Base-by-base conservation (phyloP, 2,329 filamentous ascomycete species). In the Dactylellina drechsleri region DNA sequence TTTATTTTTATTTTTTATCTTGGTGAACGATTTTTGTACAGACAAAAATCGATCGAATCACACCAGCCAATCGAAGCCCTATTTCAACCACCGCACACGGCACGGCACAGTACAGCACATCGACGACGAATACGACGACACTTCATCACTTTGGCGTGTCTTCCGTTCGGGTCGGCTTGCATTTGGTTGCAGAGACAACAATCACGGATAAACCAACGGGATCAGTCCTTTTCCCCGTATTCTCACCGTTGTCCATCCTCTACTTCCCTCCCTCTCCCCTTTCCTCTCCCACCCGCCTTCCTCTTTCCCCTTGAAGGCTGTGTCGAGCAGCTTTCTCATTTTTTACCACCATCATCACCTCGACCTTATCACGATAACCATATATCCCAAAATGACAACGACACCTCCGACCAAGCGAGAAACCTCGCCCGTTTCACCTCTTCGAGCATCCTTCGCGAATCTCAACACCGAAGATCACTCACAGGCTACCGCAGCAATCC, bases 351-450 rank as follows among this genome's bases (percentile, higher is more conserved):
- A 57, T 23, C 12, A 31, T 31, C 40, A 41, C 47, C 36, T 62
- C 45, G 8, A 26, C 50, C 31, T 36, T 18, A 13, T 28, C 50
- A 57, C 50, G 43, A 23, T 62, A 26, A 12, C 50, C 40, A 7
- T 36, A 53, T 61, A 15, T 60, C 6, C 23, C 10, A 76, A 70
- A 71, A 76, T 76, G 72, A 62, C 72, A 49, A 66, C 72, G 41
- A 71, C 72, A 52, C 72, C 72, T 20, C 72, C 72, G 53, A 71
- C 60, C 60, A 76, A 76, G 53, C 65, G 72, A 61, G 66, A 70
- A 13, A 54, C 40, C 64, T 76, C 72, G 59, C 72, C 72, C 7
- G 72, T 76, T 56, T 76, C 72, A 45, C 72, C 72, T 26, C 72
- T 76, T 56, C 65, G 66, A 45, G 65, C 72, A 20, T 76, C 72